Evolutionary conservation across 192 early-diverging fungal genomes (phyloP).

Genomic region (Podila horticola): DNA sequence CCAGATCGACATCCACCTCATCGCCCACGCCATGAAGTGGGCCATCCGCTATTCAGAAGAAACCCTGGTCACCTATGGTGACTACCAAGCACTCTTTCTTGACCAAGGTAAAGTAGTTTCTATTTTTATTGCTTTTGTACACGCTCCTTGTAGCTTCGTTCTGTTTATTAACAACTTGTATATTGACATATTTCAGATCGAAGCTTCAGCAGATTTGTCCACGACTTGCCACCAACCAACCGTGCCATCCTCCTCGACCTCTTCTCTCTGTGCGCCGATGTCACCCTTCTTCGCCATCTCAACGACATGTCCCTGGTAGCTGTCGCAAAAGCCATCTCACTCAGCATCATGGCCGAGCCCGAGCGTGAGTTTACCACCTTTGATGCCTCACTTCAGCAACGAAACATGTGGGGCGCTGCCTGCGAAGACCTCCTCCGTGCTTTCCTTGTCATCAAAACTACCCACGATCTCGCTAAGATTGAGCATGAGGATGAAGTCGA

Average conservation of each 20-base stretch:
- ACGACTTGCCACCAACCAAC: slow-evolving; percentile 38
- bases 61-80: slow-evolving; percentile 37
- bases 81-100: slow-evolving; percentile 46
- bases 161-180: neutral
- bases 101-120: slow-evolving; percentile 34
- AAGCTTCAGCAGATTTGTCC: slow-evolving; percentile 34
- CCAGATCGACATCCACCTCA: slow-evolving; percentile 45
- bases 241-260: slow-evolving; percentile 42
- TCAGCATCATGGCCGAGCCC: slow-evolving; percentile 46
- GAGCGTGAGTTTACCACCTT: slow-evolving; percentile 42
- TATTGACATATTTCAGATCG: slow-evolving; percentile 10
- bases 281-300: slow-evolving; percentile 44
- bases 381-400: slow-evolving; percentile 40
- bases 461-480: slow-evolving; percentile 47
- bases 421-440: slow-evolving; percentile 47
- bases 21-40: slow-evolving; percentile 53
- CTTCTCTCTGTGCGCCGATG: slow-evolving; percentile 48
- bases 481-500: slow-evolving; percentile 48
- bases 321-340: slow-evolving; percentile 50
- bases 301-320: slow-evolving; percentile 41
- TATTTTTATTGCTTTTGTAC: neutral
- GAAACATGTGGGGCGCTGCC: slow-evolving; percentile 44
- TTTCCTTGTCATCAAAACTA: slow-evolving; percentile 47
- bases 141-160: neutral
- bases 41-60: slow-evolving; percentile 48